Evolutionary conservation across 331 rosid genomes (phyloP).

Genomic region (Malus hybrid): DNA sequence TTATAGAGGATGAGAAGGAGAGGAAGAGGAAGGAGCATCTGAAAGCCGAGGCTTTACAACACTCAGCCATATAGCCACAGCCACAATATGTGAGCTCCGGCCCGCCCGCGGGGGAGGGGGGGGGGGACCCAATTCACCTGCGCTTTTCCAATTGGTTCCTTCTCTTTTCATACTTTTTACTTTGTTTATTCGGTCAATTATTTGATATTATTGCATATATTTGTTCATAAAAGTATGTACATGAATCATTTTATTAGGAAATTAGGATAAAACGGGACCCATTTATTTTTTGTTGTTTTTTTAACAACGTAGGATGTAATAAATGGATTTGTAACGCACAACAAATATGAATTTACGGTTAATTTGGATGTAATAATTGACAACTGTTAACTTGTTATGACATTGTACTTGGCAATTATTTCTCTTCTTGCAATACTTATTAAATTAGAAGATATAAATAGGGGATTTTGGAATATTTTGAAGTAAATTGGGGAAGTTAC

Average conservation of each 20-base stretch:
- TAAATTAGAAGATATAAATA: background rate
- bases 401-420: background rate
- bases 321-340: background rate
- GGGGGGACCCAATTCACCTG: slow-evolving; percentile 14
- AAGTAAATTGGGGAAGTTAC: background rate
- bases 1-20: background rate
- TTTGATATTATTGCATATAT: background rate
- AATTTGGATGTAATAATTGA: background rate
- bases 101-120: no score
- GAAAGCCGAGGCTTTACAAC: background rate
- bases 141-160: slow-evolving; percentile 25
- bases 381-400: background rate
- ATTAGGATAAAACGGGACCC: background rate
- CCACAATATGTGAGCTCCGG: background rate
- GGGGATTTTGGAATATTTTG: background rate
- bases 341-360: background rate
- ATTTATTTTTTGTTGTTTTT: background rate
- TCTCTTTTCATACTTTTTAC: background rate
- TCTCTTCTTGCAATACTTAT: background rate
- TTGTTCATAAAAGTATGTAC: background rate
- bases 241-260: background rate
- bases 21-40: background rate
- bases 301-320: background rate
- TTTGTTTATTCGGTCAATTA: background rate
- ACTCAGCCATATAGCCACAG: slow-evolving; percentile 2